Evolutionary conservation across 306 rosid genomes (phyloP).

Genomic region (Vicia faba): DNA sequence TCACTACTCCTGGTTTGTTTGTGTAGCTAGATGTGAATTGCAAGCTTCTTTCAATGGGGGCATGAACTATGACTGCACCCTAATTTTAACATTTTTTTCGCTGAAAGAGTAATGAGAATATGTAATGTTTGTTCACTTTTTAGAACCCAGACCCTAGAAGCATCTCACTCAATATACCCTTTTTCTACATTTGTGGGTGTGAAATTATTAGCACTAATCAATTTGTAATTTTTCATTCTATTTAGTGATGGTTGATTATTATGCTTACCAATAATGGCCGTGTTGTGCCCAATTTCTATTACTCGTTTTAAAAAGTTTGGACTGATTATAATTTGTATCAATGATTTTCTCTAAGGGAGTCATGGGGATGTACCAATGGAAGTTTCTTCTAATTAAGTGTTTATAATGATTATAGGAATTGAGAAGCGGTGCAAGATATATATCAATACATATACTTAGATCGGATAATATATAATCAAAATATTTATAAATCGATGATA

Average conservation of each 20-base stretch:
- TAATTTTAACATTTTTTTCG: slow-evolving; percentile 50
- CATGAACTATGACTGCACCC: slow-evolving; percentile 57
- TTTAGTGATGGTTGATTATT: slow-evolving; percentile 58
- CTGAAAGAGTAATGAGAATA: slow-evolving; percentile 26
- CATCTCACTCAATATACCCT: slow-evolving; percentile 39
- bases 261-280: slow-evolving; percentile 51
- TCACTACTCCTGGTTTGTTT: slow-evolving; percentile 50
- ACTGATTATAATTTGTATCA: slow-evolving; percentile 36
- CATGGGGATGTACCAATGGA: slow-evolving; percentile 20
- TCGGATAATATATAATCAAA: no score
- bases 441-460: no score
- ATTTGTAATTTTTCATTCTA: slow-evolving; percentile 48
- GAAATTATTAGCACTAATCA: slow-evolving; percentile 40
- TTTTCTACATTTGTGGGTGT: slow-evolving; percentile 44
- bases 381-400: slow-evolving; percentile 21
- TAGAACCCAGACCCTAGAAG: slow-evolving; percentile 44
- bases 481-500: no score
- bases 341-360: slow-evolving; percentile 29
- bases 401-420: slow-evolving; percentile 41
- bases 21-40: slow-evolving; percentile 52
- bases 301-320: slow-evolving; percentile 26
- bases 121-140: slow-evolving; percentile 41
- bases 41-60: slow-evolving; percentile 56
- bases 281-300: slow-evolving; percentile 50
- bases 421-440: slow-evolving; percentile 18